Conservation (phyloP, 1,284 basidiomycete species). For the Puccinia horiana region DNA sequence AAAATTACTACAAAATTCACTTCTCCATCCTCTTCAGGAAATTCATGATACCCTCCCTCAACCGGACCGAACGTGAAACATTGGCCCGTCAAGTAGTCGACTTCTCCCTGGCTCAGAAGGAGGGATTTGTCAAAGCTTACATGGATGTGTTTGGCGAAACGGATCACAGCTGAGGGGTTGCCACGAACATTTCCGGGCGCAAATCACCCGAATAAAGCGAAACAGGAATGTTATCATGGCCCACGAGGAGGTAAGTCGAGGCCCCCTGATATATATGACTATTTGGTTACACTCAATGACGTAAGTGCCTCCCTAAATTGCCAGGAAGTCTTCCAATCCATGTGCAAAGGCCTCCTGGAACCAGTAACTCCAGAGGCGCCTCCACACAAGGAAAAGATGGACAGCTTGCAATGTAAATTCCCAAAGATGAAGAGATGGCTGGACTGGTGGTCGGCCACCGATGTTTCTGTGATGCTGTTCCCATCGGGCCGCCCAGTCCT, state of each 20-base stretch:
- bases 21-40: slow-evolving; percentile 6
- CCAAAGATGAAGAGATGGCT: slow-evolving; percentile 1
- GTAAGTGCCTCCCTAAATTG: not conserved
- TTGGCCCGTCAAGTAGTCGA: slow-evolving; percentile 13
- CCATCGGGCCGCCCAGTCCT: no score
- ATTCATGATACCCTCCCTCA: not conserved
- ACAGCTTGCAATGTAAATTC: not conserved
- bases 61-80: not conserved
- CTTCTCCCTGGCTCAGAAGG: not conserved
- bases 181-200: not conserved
- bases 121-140: slow-evolving; percentile 5
- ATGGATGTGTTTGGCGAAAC: slow-evolving; percentile 5
- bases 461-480: slow-evolving; percentile 19
- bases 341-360: not conserved
- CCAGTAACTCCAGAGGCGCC: not conserved
- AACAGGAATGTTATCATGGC: not conserved
- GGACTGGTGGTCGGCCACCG: not conserved
- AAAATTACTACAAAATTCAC: slow-evolving; percentile 8
- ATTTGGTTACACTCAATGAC: no score
- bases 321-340: not conserved
- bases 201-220: not conserved
- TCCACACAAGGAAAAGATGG: slow-evolving; percentile 19
- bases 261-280: no score
- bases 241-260: not conserved
- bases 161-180: slow-evolving; percentile 12